Conservation (phyloP, 139 green algal genomes). For the Pycnococcus provasolii region DNA sequence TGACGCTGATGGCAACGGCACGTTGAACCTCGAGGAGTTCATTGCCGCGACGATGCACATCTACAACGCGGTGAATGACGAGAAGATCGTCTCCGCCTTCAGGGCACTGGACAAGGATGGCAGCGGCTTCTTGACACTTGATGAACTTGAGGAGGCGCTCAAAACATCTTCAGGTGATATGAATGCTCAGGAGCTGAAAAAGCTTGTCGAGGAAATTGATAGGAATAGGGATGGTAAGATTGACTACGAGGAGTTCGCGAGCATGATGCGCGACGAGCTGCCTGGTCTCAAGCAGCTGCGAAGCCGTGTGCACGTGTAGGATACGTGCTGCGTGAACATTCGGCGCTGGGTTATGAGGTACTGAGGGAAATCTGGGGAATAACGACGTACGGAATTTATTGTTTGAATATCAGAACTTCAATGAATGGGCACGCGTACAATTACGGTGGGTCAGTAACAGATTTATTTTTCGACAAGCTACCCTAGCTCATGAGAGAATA, state of each 20-base stretch:
- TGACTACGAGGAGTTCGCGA: conserved; percentile 21
- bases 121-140: conserved; percentile 32
- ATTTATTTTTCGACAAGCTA: too few species aligned
- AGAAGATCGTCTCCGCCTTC: background rate
- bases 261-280: conserved; percentile 1
- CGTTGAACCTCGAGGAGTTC: conserved; percentile 84
- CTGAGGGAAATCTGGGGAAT: too few species aligned
- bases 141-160: conserved; percentile 34
- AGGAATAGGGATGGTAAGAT: conserved; percentile 24
- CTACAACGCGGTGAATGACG: background rate
- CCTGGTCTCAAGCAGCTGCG: too few species aligned
- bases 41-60: conserved; percentile 46
- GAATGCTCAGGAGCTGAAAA: background rate
- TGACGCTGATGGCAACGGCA: conserved; percentile 43
- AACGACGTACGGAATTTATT: too few species aligned
- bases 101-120: conserved; percentile 18
- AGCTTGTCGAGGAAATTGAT: conserved; percentile 15
- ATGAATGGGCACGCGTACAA: too few species aligned
- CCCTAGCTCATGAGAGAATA: too few species aligned
- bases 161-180: background rate
- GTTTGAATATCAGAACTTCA: too few species aligned
- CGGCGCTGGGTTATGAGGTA: too few species aligned
- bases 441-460: too few species aligned
- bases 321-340: too few species aligned
- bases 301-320: too few species aligned